Percentiles rank a stretch among this genome's conserved stretches.
These are phyloP conservation scores for Malassezia vespertilionis DNA, from an alignment of 1,284 basidiomycete species.

Conservation along the genomic window DNA sequence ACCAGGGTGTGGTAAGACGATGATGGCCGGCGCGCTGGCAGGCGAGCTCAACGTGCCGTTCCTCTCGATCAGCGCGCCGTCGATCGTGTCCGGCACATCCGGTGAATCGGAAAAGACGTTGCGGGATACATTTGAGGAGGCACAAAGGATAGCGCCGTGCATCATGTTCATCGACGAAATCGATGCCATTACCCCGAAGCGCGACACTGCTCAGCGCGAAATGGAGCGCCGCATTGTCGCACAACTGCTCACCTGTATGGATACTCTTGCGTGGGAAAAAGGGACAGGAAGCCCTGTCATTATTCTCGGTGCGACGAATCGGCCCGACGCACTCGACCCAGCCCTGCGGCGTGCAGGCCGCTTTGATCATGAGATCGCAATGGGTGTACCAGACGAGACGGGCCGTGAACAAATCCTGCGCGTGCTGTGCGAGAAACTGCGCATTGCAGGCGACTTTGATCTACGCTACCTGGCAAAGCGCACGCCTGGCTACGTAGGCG, in stretches of 20 bases:
- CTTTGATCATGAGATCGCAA: slow-evolving; percentile 93
- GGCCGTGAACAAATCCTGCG: slow-evolving; percentile 56
- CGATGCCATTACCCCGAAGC: slow-evolving; percentile 91
- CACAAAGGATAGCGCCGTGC: slow-evolving; percentile 36
- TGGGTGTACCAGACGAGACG: slow-evolving; percentile 85
- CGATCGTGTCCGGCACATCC: slow-evolving; percentile 91
- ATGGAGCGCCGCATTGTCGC: slow-evolving; percentile 97
- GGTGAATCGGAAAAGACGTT: slow-evolving; percentile 94
- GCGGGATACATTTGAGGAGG: slow-evolving; percentile 76
- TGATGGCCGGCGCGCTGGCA: slow-evolving; percentile 58
- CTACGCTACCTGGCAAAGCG: slow-evolving; percentile 72
- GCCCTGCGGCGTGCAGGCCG: slow-evolving; percentile 82
- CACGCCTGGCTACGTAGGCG: slow-evolving; percentile 93
- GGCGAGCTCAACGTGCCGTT: slow-evolving; percentile 72
- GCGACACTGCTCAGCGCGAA: slow-evolving; percentile 79
- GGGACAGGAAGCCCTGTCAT: slow-evolving; percentile 58
- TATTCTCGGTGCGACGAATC: slow-evolving; percentile 89
- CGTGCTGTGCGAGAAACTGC: slow-evolving; percentile 35
- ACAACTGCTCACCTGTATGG: slow-evolving; percentile 93
- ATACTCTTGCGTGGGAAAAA: slow-evolving; percentile 85
- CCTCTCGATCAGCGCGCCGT: slow-evolving; percentile 82
- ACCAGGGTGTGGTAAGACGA: slow-evolving; percentile 82
- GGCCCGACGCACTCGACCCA: slow-evolving; percentile 85
- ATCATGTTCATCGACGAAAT: slow-evolving; percentile 64
- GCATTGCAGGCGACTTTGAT: slow-evolving; percentile 64